Percentiles rank a stretch among this genome's conserved stretches.
Conservation (phyloP, 2,329 filamentous ascomycete species). For the Curvularia verruculosa region DNA sequence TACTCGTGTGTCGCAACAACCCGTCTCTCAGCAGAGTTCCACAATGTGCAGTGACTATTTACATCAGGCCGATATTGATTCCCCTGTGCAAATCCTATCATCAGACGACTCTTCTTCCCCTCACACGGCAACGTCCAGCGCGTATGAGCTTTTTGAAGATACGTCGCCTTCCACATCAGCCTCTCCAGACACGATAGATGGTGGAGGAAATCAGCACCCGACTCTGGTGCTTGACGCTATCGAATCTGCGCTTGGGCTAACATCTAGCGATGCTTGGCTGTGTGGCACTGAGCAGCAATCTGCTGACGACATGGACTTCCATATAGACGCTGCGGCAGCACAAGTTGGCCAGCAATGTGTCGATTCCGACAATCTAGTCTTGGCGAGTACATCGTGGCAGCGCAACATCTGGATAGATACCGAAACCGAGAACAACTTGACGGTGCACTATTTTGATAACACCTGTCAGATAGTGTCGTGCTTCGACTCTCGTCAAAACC, state of each 20-base stretch:
- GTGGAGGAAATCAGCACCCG: neutral
- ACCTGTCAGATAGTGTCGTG: neutral
- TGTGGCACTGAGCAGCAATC: neutral
- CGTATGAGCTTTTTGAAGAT: neutral
- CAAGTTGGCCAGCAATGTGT: constrained; percentile 3
- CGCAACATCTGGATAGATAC: neutral
- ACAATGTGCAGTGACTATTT: neutral
- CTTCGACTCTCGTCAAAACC: neutral
- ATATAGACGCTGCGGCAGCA: neutral
- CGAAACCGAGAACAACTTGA: constrained; percentile 1
- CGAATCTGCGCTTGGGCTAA: neutral
- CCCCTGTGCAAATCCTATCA: neutral
- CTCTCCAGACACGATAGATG: constrained; percentile 1
- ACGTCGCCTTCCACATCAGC: neutral
- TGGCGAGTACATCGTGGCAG: constrained; percentile 1
- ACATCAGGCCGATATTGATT: neutral
- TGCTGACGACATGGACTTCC: neutral
- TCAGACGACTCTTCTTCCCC: neutral
- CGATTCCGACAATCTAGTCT: neutral
- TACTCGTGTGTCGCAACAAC: neutral
- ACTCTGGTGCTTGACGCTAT: neutral
- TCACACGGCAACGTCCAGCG: neutral
- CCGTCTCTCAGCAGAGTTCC: neutral
- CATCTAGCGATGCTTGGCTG: neutral
- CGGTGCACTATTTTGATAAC: neutral